Percentiles rank a stretch among this genome's conserved stretches.
Conservation (phyloP, 1,284 basidiomycete species). For the Acaromyces ingoldii region DNA sequence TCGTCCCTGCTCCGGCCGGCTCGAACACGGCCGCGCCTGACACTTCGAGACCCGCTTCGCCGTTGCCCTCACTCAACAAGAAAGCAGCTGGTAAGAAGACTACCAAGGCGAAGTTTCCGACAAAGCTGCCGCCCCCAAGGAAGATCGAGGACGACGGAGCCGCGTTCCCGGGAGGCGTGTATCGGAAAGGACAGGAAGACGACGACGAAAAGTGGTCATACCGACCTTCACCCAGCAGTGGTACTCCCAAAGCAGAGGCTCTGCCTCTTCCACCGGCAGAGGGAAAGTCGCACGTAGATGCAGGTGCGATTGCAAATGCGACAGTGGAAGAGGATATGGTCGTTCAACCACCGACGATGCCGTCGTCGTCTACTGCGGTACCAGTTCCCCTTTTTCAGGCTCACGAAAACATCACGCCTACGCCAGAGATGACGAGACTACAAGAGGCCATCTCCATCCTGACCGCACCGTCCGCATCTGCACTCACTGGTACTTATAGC, state of each 20-base stretch:
- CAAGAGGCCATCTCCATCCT: not conserved
- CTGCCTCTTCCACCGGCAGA: not conserved
- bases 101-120: not conserved
- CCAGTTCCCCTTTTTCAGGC: not conserved
- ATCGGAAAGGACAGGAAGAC: not conserved
- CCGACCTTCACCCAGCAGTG: not conserved
- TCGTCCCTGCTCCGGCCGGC: not conserved
- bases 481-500: too few species aligned
- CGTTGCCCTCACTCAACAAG: not conserved
- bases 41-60: too few species aligned
- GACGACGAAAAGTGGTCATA: too few species aligned
- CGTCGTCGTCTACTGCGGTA: not conserved
- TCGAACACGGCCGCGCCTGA: not conserved
- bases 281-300: not conserved
- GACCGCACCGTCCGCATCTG: too few species aligned
- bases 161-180: not conserved
- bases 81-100: not conserved
- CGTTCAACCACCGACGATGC: not conserved
- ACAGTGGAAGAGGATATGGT: not conserved
- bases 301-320: not conserved
- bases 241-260: not conserved
- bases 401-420: not conserved
- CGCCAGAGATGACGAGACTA: constrained; percentile 1
- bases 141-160: not conserved
- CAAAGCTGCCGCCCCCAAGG: not conserved